Conservation (phyloP, 495 filamentous ascomycete genomes). For the Hypoxylon lenormandii region DNA sequence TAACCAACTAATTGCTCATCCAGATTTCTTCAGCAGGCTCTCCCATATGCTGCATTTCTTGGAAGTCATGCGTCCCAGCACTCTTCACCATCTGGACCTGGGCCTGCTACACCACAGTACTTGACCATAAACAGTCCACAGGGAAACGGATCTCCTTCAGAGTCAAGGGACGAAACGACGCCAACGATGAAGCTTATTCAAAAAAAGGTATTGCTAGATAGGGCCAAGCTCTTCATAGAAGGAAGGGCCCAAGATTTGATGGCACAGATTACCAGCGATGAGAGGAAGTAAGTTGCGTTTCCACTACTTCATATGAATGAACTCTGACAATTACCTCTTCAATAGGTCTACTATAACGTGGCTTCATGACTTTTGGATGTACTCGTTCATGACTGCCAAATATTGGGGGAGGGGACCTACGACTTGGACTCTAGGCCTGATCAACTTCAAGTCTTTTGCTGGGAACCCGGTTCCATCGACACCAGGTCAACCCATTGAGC, state of each 20-base stretch:
- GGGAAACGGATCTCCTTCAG: neutral
- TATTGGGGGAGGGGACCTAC: slow-evolving; percentile 58
- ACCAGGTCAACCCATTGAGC: neutral
- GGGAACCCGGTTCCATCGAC: neutral
- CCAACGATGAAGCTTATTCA: slow-evolving; percentile 44
- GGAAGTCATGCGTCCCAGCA: slow-evolving; percentile 14
- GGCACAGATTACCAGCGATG: slow-evolving; percentile 33
- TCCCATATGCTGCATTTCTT: slow-evolving; percentile 39
- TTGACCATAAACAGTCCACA: slow-evolving; percentile 10
- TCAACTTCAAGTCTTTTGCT: slow-evolving; percentile 21
- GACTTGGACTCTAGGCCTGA: slow-evolving; percentile 48
- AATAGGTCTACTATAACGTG: slow-evolving; percentile 38
- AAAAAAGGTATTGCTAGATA: slow-evolving; percentile 46
- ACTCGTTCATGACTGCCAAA: slow-evolving; percentile 58
- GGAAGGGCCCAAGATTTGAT: slow-evolving; percentile 51
- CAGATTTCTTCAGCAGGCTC: slow-evolving; percentile 35
- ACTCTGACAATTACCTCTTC: slow-evolving; percentile 25
- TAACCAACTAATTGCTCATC: neutral
- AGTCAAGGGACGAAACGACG: slow-evolving; percentile 30
- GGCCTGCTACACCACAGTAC: slow-evolving; percentile 23
- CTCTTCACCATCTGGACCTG: slow-evolving; percentile 15
- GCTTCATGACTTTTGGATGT: slow-evolving; percentile 61
- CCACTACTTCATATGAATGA: neutral
- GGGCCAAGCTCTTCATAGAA: slow-evolving; percentile 52
- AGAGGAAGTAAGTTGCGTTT: slow-evolving; percentile 44